These are phyloP conservation scores for Aureobasidium sp. DNA, from an alignment of 2,329 filamentous ascomycete genomes.

Conservation along the genomic window DNA sequence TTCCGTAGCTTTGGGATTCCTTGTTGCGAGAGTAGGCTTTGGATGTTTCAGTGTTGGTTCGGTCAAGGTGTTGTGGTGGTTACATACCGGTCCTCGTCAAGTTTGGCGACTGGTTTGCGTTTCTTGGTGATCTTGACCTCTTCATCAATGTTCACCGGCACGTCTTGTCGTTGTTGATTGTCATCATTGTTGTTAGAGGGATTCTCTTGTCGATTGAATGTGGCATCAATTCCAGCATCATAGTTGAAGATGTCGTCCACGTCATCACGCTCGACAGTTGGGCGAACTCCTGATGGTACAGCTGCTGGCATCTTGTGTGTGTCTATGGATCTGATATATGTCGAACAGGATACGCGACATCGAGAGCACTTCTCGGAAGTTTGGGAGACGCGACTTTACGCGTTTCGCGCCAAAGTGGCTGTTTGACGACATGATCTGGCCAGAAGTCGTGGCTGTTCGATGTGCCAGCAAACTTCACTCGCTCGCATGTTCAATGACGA, in stretches of 20 bases:
- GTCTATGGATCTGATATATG: background rate
- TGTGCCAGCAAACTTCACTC: conserved; percentile 10
- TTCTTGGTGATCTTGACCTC: conserved; percentile 77
- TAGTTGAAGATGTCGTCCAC: conserved; percentile 71
- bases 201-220: conserved; percentile 35
- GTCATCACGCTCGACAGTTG: conserved; percentile 34
- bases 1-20: conserved; percentile 77
- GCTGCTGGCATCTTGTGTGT: conserved; percentile 25
- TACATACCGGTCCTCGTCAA: conserved; percentile 68
- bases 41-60: background rate
- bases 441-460: conserved; percentile 1
- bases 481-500: background rate
- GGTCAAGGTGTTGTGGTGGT: background rate
- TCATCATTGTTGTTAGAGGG: conserved; percentile 36
- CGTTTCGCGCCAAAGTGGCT: conserved; percentile 9
- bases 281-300: conserved; percentile 20
- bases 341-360: background rate
- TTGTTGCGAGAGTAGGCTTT: conserved; percentile 68
- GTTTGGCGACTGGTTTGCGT: conserved; percentile 69
- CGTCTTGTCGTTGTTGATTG: conserved; percentile 27
- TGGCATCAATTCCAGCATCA: conserved; percentile 52
- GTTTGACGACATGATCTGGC: background rate
- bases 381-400: conserved; percentile 8
- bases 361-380: background rate
- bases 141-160: conserved; percentile 63